Base-by-base conservation (phyloP, 1,139 yeast species). In the Zygoascus hellenicus region DNA sequence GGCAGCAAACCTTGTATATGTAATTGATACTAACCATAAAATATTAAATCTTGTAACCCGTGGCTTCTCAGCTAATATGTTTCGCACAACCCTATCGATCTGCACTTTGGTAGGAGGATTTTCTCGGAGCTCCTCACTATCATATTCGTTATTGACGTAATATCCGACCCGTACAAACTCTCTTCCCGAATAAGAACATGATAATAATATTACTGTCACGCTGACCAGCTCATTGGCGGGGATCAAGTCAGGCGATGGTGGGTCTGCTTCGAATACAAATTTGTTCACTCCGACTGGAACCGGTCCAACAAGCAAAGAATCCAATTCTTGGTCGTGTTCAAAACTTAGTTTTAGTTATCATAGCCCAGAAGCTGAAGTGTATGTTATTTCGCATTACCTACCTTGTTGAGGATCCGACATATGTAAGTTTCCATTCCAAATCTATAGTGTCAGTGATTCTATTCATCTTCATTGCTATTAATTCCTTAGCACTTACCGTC, bases 131-230 rank as follows among this genome's bases (percentile, higher is more conserved):
- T 92, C 98, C 63, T 90, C 97, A 10, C 83, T 74, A 61, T 92
- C 97, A 61, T 92, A 92, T 63, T 92, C 99, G 65, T 92, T 92
- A 68, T 92, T 92, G 50, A 92, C 98, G 62, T 92, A 92, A 68
- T 92, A 92, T 0, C 98, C 98, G 11, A 92, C 98, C 52, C 97
- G 74, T 4, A 92, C 98, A 70, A 92, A 92, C 65, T 92, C 98
- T 57, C 94, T 75, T 52, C 86, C 96, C 46, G 88, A 87, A 63
- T 92, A 92, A 0, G 96, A 83, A 66, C 98, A 92, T 52, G 96
- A 86, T 54, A 92, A 74, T 50, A 92, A 70, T 49, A 92, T 89
- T 30, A 92, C 98, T 0, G 98, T 92, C 42, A 92, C 97, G 57
- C 94, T 81, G 16, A 92, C 97, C 55, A 94, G 76, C 63, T 92